Evolutionary conservation across 306 rosid genomes (phyloP).

Genomic region (Notholithocarpus densiflorus): DNA sequence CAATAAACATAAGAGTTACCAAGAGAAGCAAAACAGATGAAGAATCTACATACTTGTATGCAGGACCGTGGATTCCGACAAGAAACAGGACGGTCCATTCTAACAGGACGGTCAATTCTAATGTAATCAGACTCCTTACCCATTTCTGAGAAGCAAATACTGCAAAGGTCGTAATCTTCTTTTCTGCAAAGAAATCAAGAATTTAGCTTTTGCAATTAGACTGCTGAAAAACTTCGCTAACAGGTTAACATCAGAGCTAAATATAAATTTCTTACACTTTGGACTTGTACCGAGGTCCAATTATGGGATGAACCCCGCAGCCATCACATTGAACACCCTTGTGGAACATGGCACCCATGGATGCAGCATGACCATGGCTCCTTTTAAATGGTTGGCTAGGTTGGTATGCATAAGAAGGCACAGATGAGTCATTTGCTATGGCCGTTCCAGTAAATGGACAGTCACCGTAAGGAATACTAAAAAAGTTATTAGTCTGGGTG

Average conservation of each 20-base stretch:
- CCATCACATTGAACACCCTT: conserved; percentile 85
- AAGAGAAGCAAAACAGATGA: conserved; percentile 8
- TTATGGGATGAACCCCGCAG: conserved; percentile 86
- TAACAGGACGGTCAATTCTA: conserved; percentile 68
- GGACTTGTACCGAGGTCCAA: conserved; percentile 92
- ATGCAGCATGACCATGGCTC: conserved; percentile 39
- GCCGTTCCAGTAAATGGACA: conserved; percentile 51
- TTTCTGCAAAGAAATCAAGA: conserved; percentile 46
- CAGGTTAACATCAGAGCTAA: background rate
- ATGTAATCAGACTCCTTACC: conserved; percentile 58
- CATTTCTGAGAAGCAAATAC: conserved; percentile 57
- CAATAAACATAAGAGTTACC: background rate
- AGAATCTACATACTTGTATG: conserved; percentile 25
- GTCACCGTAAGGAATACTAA: conserved; percentile 20
- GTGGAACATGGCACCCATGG: conserved; percentile 71
- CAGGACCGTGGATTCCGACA: conserved; percentile 27
- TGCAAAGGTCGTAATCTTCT: conserved; percentile 81
- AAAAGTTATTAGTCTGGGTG: background rate
- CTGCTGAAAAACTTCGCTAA: background rate
- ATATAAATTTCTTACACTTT: conserved; percentile 53
- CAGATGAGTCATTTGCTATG: conserved; percentile 3
- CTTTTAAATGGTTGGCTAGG: conserved; percentile 41
- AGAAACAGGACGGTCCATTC: conserved; percentile 61
- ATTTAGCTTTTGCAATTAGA: background rate
- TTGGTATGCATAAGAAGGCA: conserved; percentile 3